Base-by-base conservation (phyloP, 768 basidiomycete genomes). In the Lanmaoa pseudosensibilis region DNA sequence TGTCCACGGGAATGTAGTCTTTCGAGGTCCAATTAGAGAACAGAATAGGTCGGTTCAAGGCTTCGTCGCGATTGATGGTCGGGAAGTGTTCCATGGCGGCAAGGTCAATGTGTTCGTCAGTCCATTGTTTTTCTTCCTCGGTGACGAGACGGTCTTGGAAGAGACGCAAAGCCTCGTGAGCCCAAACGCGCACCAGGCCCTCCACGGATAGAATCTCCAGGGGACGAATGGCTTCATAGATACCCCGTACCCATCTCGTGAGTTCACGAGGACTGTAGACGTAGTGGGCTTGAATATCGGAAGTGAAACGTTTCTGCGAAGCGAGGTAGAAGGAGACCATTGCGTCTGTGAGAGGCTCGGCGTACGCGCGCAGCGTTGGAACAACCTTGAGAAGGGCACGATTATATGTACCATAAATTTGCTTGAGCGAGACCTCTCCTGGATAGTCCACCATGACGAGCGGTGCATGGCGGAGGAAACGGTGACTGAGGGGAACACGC, bases 1-100 rank as follows among this genome's bases (percentile, higher is more conserved):
- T 85, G 59, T 97, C 92, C 44, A 99, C 96, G 3, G 97, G 88
- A 45, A 98, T 85, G 71, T 98, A 98, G 68, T 98, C 77, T 75
- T 95, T 94, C 11, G 96, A 95, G 1, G 96, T 98, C 97, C 97
- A 99, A 72, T 98, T 98, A 21, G 97, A 98, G 80, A 94, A 99
- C 37, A 99, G 76, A 62, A 99, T 94, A 0, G 97, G 97, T 16
- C 97, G 85, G 33, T 62, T 73, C 27, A 99, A 81, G 2, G 97
- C 94, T 67, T 97, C 94, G 25, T 88, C 86, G 40, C 81, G 81
- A 69, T 92, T 86, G 71, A 97, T 90, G 3, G 90, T 94, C 0
- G 94, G 95, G 87, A 99, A 99, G 72, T 97, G 87, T 58, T 87
- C 81, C 78, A 88, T 78, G 0, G 96, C 96, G 19, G 83, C 83